Evolutionary conservation across 2,329 filamentous ascomycete species (phyloP).

Genomic region (Talaromyces piceae): DNA sequence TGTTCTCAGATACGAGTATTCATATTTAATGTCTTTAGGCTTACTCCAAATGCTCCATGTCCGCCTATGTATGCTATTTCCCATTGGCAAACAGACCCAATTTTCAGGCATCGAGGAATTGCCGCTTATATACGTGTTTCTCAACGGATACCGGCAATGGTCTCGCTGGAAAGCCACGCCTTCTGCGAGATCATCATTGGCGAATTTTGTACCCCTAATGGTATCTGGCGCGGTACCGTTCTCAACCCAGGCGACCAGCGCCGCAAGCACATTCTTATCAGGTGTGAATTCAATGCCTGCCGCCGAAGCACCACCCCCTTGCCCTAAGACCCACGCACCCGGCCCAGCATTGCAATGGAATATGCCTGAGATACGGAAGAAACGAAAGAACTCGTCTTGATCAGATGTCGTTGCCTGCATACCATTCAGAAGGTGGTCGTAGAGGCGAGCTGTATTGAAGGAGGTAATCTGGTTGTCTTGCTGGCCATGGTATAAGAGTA

Average conservation of each 20-base stretch:
- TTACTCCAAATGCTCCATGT: no score
- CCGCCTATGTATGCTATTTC: background rate
- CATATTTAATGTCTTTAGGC: no score
- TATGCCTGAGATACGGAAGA: conserved; percentile 50
- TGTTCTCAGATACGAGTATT: no score
- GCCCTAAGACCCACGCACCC: conserved; percentile 27
- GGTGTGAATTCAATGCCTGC: conserved; percentile 23
- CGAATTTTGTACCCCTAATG: conserved; percentile 29
- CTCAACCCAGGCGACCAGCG: conserved; percentile 41
- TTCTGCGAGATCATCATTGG: background rate
- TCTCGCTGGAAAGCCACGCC: background rate
- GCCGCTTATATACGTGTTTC: background rate
- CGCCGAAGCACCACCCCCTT: background rate
- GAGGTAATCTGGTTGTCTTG: conserved; percentile 46
- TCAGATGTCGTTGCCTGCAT: conserved; percentile 28
- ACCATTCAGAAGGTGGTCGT: conserved; percentile 37
- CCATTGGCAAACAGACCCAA: background rate
- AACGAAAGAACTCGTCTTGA: conserved; percentile 38
- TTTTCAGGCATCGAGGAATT: background rate
- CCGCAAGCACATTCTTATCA: conserved; percentile 42
- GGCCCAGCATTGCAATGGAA: conserved; percentile 41
- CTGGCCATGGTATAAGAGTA: conserved; percentile 40
- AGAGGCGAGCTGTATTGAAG: conserved; percentile 46
- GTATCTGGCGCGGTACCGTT: conserved; percentile 14
- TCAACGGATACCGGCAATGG: background rate